Percentiles rank a stretch among this genome's conserved stretches.
phyloP scores from a whole-genome alignment of 148 eudicot species.

The Tetragonia tetragonoides region DNA sequence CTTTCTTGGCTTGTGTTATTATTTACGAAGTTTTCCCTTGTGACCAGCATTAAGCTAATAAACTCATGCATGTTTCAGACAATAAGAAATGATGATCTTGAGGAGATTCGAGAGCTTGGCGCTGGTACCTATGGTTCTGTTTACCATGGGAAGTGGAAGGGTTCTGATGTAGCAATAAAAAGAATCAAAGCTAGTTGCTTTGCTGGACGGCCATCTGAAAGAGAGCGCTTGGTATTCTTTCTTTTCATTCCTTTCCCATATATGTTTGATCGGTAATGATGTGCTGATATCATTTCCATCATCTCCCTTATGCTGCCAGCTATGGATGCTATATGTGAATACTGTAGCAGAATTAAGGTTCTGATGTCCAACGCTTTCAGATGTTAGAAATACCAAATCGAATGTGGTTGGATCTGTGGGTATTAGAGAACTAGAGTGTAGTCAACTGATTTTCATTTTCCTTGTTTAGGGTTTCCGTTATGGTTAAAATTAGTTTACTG shows the following conservation, averaged over 20 bases:
- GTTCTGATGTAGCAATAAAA: slow-evolving; percentile 97
- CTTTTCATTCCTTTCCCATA: slow-evolving; percentile 6
- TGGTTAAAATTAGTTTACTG: background rate
- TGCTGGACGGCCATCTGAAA: slow-evolving; percentile 90
- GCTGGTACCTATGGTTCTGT: slow-evolving; percentile 97
- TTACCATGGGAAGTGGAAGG: slow-evolving; percentile 95
- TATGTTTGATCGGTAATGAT: background rate
- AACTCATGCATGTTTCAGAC: slow-evolving; percentile 40
- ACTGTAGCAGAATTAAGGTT: background rate
- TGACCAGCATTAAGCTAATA: background rate
- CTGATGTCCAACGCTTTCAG: background rate
- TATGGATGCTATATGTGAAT: background rate
- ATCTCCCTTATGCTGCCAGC: background rate
- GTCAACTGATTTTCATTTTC: background rate
- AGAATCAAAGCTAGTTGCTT: slow-evolving; percentile 99
- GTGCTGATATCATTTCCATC: background rate
- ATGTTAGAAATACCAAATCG: background rate
- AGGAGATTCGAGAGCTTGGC: slow-evolving; percentile 89
- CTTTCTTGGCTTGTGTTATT: background rate
- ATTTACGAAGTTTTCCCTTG: background rate
- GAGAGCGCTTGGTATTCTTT: slow-evolving; percentile 76
- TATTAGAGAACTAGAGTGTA: background rate
- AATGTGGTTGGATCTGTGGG: background rate
- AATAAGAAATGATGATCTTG: slow-evolving; percentile 81
- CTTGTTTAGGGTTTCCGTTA: background rate